A percentile compares a stretch with the other conserved stretches of the same genome.
Conservation (phyloP, 2,329 filamentous ascomycete species). For the Fusarium sp. region DNA sequence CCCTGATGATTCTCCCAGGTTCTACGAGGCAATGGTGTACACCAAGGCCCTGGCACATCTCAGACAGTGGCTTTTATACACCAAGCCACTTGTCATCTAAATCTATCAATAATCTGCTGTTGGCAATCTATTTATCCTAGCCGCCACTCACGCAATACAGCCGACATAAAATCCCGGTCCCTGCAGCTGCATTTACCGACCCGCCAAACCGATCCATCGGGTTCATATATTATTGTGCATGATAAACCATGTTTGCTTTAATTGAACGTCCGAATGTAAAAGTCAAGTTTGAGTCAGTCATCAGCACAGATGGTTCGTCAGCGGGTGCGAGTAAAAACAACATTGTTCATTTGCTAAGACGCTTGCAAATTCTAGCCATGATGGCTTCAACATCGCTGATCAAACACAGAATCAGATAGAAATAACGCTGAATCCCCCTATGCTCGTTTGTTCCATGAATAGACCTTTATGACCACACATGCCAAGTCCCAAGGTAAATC, state of each 20-base stretch:
- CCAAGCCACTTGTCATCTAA: background rate
- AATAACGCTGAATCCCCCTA: background rate
- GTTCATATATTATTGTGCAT: background rate
- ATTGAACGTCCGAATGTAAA: background rate
- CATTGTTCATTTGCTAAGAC: background rate
- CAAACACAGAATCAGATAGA: background rate
- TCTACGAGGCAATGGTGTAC: too few relatives aligned
- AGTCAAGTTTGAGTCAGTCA: background rate
- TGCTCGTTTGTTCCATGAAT: constrained; percentile 17
- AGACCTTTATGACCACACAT: background rate
- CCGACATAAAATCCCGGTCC: constrained; percentile 14
- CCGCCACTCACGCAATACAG: constrained; percentile 3
- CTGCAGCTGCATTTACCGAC: constrained; percentile 14
- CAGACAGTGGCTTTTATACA: background rate
- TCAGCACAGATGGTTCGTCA: background rate
- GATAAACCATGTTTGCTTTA: background rate
- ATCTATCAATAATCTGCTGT: background rate
- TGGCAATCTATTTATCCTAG: constrained; percentile 11
- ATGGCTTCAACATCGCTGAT: background rate
- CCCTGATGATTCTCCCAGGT: too few relatives aligned
- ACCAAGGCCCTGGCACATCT: background rate
- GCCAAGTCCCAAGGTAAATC: background rate
- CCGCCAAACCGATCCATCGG: constrained; percentile 5
- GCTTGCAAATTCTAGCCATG: background rate
- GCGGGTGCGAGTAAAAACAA: background rate